Evolutionary conservation across 108 stramenopile genomes (phyloP), one percentile per base, ranked within the genome.

Genomic region (Poteriospumella lacustris): DNA sequence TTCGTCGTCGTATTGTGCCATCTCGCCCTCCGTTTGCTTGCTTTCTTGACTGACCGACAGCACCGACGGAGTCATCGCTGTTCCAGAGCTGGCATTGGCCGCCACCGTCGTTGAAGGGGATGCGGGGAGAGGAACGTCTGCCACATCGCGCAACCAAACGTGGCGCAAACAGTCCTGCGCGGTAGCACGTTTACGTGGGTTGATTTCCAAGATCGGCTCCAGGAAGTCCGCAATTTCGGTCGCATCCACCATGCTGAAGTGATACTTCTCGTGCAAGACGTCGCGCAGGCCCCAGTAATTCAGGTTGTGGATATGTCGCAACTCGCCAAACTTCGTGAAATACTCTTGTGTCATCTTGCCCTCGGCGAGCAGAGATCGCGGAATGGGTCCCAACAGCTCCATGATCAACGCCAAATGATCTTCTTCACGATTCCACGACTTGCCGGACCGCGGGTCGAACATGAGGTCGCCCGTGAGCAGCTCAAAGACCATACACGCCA

Each of bases 371-470:
- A 78, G 2, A 2, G 33, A 9, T 1, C 24, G 2, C 33, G 97
- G 97, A 83, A 95, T 92, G 75, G 91, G 89, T 1, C 96, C 98
- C 1, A 99, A 83, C 26, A 99, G 85, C 78, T 99, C 98, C 75
- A 96, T 94, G 64, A 96, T 96, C 94, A 96, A 94, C 40, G 96
- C 96, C 40, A 99, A 79, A 79, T 99, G 98, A 83, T 99, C 98
- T 75, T 97, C 98, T 60, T 99, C 96, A 9, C 98, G 89, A 26
- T 82, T 80, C 60, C 87, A 87, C 64, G 68, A 80, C 0, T 86
- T 82, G 42, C 88, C 92, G 85, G 94, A 91, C 44, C 93, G 95
- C 9, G 97, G 97, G 79, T 99, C 96, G 78, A 98, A 98, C 15
- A 98, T 84, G 43, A 98, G 85, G 77, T 98, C 97, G 0, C 97